A percentile compares a stretch with the other conserved stretches of the same genome.
Evolutionary conservation across 2,329 filamentous ascomycete species (phyloP).

Genomic region (Neocatenulostroma microsporum): DNA sequence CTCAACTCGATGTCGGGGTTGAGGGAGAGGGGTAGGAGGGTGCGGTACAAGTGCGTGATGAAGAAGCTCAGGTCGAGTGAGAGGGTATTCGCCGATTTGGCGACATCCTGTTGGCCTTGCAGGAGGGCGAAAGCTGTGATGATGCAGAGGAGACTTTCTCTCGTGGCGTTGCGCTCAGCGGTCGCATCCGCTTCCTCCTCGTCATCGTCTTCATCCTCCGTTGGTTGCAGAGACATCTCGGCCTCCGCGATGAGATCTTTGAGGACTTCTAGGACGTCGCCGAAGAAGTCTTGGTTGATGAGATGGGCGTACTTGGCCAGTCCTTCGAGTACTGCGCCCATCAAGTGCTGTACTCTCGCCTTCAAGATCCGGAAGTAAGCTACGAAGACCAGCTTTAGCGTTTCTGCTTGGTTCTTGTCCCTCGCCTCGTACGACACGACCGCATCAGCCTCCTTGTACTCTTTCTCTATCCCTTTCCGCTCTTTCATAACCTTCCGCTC

Average conservation of each 20-base stretch:
- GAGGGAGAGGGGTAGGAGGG: slow-evolving; percentile 67
- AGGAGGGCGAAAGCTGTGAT: slow-evolving; percentile 95
- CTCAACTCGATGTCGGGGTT: slow-evolving; percentile 79
- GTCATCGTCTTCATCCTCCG: slow-evolving; percentile 32
- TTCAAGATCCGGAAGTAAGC: slow-evolving; percentile 94
- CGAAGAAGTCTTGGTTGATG: slow-evolving; percentile 99
- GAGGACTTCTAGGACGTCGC: slow-evolving; percentile 85
- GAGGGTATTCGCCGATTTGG: slow-evolving; percentile 70
- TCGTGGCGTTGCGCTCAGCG: slow-evolving; percentile 60
- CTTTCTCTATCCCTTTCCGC: slow-evolving; percentile 79
- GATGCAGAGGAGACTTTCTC: slow-evolving; percentile 86
- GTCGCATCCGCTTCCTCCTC: neutral
- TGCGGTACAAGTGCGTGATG: slow-evolving; percentile 85
- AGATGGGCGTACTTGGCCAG: slow-evolving; percentile 89
- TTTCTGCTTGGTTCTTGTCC: slow-evolving; percentile 91
- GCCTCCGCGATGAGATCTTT: slow-evolving; percentile 84
- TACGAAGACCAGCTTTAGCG: slow-evolving; percentile 89
- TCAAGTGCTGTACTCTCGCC: slow-evolving; percentile 68
- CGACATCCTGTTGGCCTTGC: slow-evolving; percentile 75
- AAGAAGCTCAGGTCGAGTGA: slow-evolving; percentile 94
- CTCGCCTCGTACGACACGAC: slow-evolving; percentile 85
- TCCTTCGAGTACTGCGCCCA: slow-evolving; percentile 95
- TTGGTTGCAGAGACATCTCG: slow-evolving; percentile 38
- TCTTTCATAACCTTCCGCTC: slow-evolving; percentile 77
- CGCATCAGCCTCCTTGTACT: slow-evolving; percentile 88